phyloP scores from a whole-genome alignment of 2,329 filamentous ascomycete genomes.

The Aspergillus jensenii region DNA sequence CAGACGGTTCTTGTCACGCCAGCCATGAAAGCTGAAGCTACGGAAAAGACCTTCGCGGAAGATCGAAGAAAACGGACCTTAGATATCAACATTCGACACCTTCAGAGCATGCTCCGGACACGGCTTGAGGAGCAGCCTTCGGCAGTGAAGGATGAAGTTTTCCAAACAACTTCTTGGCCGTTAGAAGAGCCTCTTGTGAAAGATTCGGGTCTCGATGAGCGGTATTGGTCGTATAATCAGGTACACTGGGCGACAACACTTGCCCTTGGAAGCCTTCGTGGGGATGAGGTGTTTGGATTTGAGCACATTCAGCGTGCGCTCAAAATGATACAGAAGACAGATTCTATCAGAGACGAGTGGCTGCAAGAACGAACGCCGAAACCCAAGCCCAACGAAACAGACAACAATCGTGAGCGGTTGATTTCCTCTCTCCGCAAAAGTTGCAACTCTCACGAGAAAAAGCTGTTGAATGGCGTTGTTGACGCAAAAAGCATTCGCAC shows the following conservation, averaged over 20 bases:
- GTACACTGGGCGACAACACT: conserved; percentile 60
- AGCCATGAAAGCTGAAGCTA: conserved; percentile 37
- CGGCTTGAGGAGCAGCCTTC: conserved; percentile 34
- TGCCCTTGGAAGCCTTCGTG: conserved; percentile 50
- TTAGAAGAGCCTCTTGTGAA: conserved; percentile 28
- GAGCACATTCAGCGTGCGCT: conserved; percentile 38
- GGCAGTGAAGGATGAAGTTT: conserved; percentile 33
- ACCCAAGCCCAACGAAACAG: conserved; percentile 29
- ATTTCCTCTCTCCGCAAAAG: conserved; percentile 55
- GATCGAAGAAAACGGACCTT: conserved; percentile 51
- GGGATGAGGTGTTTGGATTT: conserved; percentile 41
- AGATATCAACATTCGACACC: conserved; percentile 64
- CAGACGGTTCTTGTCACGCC: conserved; percentile 58
- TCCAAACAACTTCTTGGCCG: conserved; percentile 31
- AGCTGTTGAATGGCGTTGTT: conserved; percentile 76
- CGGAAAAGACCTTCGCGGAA: conserved; percentile 45
- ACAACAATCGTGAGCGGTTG: conserved; percentile 39
- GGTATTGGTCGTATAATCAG: conserved; percentile 59
- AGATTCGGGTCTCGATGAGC: conserved; percentile 47
- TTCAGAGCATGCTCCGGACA: conserved; percentile 60
- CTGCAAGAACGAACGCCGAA: conserved; percentile 35
- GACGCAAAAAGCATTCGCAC: conserved; percentile 79
- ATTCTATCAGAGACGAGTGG: conserved; percentile 39
- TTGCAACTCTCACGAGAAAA: conserved; percentile 77
- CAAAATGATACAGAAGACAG: conserved; percentile 42